Evolutionary conservation across 768 basidiomycete genomes (phyloP), one percentile per base, ranked within the genome.

Genomic region (Roridomyces roridus): DNA sequence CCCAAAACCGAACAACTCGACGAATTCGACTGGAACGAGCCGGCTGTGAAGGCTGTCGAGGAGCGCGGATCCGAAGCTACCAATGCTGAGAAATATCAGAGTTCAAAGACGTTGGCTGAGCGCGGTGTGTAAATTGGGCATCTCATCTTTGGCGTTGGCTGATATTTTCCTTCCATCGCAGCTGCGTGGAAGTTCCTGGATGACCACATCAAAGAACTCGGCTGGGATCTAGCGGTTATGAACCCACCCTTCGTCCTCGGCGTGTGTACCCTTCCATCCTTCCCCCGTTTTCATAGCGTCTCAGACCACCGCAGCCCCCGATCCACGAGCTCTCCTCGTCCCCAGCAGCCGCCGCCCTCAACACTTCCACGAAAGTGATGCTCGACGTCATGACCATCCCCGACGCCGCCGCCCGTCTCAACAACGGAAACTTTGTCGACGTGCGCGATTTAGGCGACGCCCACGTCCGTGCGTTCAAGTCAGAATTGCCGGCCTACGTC

Each of bases 21-120:
- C n/a, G n/a, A n/a, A n/a, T n/a, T n/a, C n/a, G 77, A 89, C 69
- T 91, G 89, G 91, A 87, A 89, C 62, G 68, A 82, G 12, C 72
- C 71, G 46, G 72, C 81, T 5, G 64, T 83, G 17, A 65, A 72
- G 44, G 72, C 74, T 8, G 76, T 83, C 17, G 73, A 80, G 51
- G 73, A 82, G 55, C 70, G 82, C 41, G 87, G 86, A 0, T 67
- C 72, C 15, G 73, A 79, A 1, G 82, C 82, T 76, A 2, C 73
- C 88, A 2, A 86, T n/a, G n/a, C n/a, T n/a, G n/a, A n/a, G n/a
- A n/a, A 24, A 12, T 37, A 5, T 20, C 39, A 4, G 6, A 36
- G 17, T n/a, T 28, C 34, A 18, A 25, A 39, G 25, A 24, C 3
- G 6, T 4, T 46, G 20, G 28, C 18, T 39, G n/a, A 81, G 80